Evolutionary conservation across 768 basidiomycete species (phyloP).

Genomic region (Serendipita sp.): DNA sequence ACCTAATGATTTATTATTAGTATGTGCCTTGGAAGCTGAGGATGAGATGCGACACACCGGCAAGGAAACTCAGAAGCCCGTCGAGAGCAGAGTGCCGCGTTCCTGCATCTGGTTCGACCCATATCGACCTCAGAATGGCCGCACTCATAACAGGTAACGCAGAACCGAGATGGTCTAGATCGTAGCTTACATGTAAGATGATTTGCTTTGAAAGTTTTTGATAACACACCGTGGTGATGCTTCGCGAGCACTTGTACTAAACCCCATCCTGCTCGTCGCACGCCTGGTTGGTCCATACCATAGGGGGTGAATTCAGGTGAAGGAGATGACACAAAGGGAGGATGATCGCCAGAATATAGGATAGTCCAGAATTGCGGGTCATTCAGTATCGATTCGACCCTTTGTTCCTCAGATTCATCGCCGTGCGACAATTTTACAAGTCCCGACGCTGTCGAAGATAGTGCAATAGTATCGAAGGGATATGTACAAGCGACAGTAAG

Average conservation of each 20-base stretch:
- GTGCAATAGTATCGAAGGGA: too few species aligned
- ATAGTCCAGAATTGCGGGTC: slow-evolving; percentile 46
- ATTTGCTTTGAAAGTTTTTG: neutral
- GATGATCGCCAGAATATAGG: slow-evolving; percentile 28
- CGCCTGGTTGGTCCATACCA: slow-evolving; percentile 50
- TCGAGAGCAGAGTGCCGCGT: slow-evolving; percentile 58
- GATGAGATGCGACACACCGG: slow-evolving; percentile 30
- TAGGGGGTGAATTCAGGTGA: slow-evolving; percentile 25
- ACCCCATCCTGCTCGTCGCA: slow-evolving; percentile 56
- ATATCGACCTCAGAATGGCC: slow-evolving; percentile 48
- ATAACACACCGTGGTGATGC: slow-evolving; percentile 27
- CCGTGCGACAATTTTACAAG: neutral
- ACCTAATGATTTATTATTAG: slow-evolving; percentile 23
- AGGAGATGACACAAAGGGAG: slow-evolving; percentile 22
- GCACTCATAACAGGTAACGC: slow-evolving; percentile 17
- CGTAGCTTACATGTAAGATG: slow-evolving; percentile 14
- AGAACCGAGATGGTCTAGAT: slow-evolving; percentile 27
- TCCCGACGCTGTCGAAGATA: neutral
- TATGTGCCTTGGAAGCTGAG: neutral
- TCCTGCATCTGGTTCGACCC: slow-evolving; percentile 47
- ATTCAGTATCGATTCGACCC: slow-evolving; percentile 23
- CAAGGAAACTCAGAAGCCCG: slow-evolving; percentile 53
- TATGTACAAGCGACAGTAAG: neutral
- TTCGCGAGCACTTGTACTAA: slow-evolving; percentile 31
- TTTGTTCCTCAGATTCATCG: neutral